phyloP scores from a whole-genome alignment of 2,329 filamentous ascomycete genomes.

The Septoria petroselini region DNA sequence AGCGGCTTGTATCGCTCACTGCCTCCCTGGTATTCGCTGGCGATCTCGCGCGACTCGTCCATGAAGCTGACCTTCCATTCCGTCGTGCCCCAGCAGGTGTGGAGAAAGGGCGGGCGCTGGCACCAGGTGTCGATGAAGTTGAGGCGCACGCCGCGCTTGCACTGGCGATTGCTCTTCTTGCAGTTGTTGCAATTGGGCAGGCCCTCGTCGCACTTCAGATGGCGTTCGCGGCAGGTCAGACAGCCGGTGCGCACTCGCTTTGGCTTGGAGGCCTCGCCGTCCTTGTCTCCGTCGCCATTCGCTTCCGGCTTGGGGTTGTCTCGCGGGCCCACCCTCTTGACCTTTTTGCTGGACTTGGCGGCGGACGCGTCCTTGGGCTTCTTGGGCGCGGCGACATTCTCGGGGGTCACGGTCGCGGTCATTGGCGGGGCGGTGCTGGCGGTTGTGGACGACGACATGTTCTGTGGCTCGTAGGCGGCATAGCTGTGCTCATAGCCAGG shows the following conservation, averaged over 20 bases:
- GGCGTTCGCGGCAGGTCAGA: conserved; percentile 81
- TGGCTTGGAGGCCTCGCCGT: conserved; percentile 55
- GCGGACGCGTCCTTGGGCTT: conserved; percentile 32
- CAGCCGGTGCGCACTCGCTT: conserved; percentile 87
- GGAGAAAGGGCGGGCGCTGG: conserved; percentile 58
- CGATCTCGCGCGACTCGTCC: conserved; percentile 86
- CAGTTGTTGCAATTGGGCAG: conserved; percentile 70
- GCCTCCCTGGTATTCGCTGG: conserved; percentile 83
- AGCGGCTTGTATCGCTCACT: conserved; percentile 63
- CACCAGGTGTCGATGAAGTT: conserved; percentile 88
- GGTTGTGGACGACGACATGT: conserved; percentile 24
- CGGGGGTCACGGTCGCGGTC: conserved; percentile 2
- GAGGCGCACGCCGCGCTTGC: conserved; percentile 79
- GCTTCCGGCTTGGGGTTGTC: conserved; percentile 27
- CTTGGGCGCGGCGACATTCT: conserved; percentile 17
- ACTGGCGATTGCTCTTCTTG: conserved; percentile 78
- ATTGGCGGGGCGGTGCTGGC: conserved; percentile 16
- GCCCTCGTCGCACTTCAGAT: conserved; percentile 86
- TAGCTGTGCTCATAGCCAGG: conserved; percentile 71
- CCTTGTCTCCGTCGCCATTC: conserved; percentile 34
- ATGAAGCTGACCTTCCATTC: conserved; percentile 75
- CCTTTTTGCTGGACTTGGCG: conserved; percentile 34
- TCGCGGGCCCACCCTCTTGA: conserved; percentile 34
- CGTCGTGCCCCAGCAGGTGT: conserved; percentile 54
- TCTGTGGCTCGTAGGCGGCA: conserved; percentile 20